A percentile compares a stretch with the other conserved stretches of the same genome.
Evolutionary conservation across 495 filamentous ascomycete species (phyloP).

Genomic region (Daldinia vernicosa): DNA sequence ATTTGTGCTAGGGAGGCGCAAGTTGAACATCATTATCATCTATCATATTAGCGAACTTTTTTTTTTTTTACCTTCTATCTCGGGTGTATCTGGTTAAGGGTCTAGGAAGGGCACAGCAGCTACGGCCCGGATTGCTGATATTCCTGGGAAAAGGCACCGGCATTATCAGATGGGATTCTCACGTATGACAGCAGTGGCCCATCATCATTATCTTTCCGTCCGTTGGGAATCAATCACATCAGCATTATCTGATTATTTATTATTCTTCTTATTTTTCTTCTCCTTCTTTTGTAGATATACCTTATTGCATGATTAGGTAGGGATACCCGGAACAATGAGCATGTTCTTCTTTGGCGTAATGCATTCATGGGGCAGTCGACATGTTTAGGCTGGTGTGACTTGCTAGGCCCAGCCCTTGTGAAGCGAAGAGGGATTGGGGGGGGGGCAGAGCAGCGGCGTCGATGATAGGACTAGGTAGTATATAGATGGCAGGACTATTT

Average conservation of each 20-base stretch:
- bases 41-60: conserved; percentile 4
- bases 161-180: conserved; percentile 37
- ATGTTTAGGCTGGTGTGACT: background rate
- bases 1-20: background rate
- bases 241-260: conserved; percentile 19
- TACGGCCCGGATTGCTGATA: conserved; percentile 12
- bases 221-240: conserved; percentile 15
- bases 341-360: conserved; percentile 19
- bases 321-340: conserved; percentile 36
- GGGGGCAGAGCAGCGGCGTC: background rate
- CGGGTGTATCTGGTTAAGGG: conserved; percentile 29
- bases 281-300: background rate
- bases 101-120: conserved; percentile 31
- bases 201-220: conserved; percentile 5
- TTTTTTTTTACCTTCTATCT: conserved; percentile 23
- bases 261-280: too few species aligned
- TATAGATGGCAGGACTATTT: background rate
- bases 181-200: conserved; percentile 22
- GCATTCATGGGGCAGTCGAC: conserved; percentile 9
- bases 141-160: conserved; percentile 17
- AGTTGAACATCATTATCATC: conserved; percentile 17
- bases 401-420: background rate
- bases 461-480: background rate
- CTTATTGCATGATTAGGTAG: conserved; percentile 35
- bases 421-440: conserved; percentile 1